Base-by-base conservation (phyloP, 768 basidiomycete genomes). In the Mycena belliarum region DNA sequence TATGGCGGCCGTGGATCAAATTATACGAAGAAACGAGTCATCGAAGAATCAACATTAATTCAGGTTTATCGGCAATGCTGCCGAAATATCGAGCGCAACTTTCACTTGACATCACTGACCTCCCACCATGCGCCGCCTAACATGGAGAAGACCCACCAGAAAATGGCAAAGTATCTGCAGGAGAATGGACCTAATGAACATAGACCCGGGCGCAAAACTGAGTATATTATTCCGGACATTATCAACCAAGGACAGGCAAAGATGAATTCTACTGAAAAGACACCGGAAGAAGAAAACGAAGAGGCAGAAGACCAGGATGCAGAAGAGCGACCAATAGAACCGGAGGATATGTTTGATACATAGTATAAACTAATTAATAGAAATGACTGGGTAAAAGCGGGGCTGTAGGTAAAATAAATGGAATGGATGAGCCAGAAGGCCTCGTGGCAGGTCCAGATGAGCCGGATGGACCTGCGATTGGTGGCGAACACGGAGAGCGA, bases 1-100 rank as follows among this genome's bases (percentile, higher is more conserved):
- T 71, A 76, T 59, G 70, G 70, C 1, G 75, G 75, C 0, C 67
- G 69, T 9, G 68, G 61, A 5, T 73, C 73, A 2, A 79, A 76
- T 54, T 65, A 66, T 25, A 73, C 66, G 3, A 68, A 70, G 35
- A 42, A 64, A 7, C 57, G 65, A 0, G 73, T 79, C 12, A 11
- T 52, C 10, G 51, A 52, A 24, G 51, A 52, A n/a, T 45, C 44
- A 16, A 15, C 68, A 0, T 59, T 78, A 0, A 69, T 78, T 21
- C 64, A 75, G 12, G 60, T 73, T 9, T 78, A 72, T 63, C 66
- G 69, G 16, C 66, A 59, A n/a, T 56, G 63, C 6, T 64, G 60
- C 6, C 33, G 54, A 0, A 67, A 69, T 21, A 57, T 74, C 25
- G 69, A 68, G 50, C 53, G 59, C 3, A 69, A 65, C 55, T 70